These are phyloP conservation scores for Ramalina intermedia DNA, from an alignment of 495 filamentous ascomycete genomes.

Conservation along the genomic window DNA sequence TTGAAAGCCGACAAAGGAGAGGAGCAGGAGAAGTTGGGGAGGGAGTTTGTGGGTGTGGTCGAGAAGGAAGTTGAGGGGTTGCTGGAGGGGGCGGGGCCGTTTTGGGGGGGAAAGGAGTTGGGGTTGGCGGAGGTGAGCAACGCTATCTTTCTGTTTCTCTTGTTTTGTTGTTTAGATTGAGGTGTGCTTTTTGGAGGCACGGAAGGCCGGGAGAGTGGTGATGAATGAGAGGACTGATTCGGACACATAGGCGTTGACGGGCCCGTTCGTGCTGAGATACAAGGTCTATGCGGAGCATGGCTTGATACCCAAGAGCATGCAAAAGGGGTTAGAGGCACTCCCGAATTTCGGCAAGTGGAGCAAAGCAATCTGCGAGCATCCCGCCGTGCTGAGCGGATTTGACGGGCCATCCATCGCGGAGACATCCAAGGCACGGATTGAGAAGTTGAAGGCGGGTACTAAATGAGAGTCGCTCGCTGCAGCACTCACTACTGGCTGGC, in stretches of 20 bases:
- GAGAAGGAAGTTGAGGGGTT: conserved; percentile 66
- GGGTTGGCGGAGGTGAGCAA: conserved; percentile 61
- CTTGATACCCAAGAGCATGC: conserved; percentile 5
- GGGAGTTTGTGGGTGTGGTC: conserved; percentile 33
- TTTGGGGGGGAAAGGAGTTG: conserved; percentile 61
- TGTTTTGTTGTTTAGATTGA: conserved; percentile 13
- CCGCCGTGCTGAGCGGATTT: conserved; percentile 4
- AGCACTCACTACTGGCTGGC: too few relatives aligned
- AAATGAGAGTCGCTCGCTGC: too few relatives aligned
- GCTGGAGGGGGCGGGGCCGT: conserved; percentile 51
- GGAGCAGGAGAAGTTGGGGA: conserved; percentile 23
- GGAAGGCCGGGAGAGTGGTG: too few relatives aligned
- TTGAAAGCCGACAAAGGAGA: conserved; percentile 23
- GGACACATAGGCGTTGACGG: conserved; percentile 5
- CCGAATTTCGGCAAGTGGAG: conserved; percentile 10
- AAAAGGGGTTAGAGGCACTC: conserved; percentile 5
- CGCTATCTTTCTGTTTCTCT: too few relatives aligned
- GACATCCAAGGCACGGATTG: neutral
- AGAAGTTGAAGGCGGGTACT: conserved; percentile 4
- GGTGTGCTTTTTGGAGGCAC: too few relatives aligned
- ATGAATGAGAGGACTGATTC: too few relatives aligned
- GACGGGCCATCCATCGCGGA: conserved; percentile 1
- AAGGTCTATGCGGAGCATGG: neutral
- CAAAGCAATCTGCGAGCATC: conserved; percentile 3
- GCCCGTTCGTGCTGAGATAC: conserved; percentile 9